Evolutionary conservation across 306 rosid species (phyloP).

Genomic region (Fragaria iinumae): DNA sequence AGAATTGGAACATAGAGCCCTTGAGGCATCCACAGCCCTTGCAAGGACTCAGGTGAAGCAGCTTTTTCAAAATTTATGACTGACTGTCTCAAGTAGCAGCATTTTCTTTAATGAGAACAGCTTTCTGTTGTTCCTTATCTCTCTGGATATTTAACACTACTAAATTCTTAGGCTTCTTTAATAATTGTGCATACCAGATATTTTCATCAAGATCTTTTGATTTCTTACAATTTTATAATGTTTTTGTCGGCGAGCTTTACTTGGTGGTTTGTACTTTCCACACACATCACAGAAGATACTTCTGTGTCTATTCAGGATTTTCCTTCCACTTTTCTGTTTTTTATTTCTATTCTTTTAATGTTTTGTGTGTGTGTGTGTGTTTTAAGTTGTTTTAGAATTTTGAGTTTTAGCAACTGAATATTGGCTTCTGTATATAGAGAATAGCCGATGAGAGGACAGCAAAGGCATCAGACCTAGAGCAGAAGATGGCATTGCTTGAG

Average conservation of each 20-base stretch:
- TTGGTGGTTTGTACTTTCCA: background rate
- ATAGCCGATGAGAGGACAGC: constrained; percentile 88
- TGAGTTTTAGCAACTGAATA: constrained; percentile 22
- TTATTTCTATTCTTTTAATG: background rate
- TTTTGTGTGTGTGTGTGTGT: background rate
- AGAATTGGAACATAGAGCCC: constrained; percentile 94
- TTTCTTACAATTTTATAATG: background rate
- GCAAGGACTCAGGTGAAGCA: constrained; percentile 89
- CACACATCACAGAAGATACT: background rate
- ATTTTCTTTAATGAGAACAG: background rate
- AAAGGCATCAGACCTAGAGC: constrained; percentile 93
- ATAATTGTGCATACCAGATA: background rate
- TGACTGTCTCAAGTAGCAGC: constrained; percentile 8
- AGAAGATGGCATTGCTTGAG: constrained; percentile 95
- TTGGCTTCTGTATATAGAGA: constrained; percentile 49
- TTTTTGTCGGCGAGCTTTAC: background rate
- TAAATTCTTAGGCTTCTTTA: background rate
- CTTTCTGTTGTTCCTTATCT: background rate
- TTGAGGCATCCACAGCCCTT: constrained; percentile 89
- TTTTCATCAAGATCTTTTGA: background rate
- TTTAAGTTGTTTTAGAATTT: background rate
- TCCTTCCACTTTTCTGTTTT: constrained; percentile 9
- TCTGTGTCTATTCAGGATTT: background rate
- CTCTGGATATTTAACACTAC: background rate
- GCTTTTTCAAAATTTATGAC: constrained; percentile 21